Evolutionary conservation across 257 asterid genomes (phyloP).

Genomic region (Fraxinus pennsylvanica): DNA sequence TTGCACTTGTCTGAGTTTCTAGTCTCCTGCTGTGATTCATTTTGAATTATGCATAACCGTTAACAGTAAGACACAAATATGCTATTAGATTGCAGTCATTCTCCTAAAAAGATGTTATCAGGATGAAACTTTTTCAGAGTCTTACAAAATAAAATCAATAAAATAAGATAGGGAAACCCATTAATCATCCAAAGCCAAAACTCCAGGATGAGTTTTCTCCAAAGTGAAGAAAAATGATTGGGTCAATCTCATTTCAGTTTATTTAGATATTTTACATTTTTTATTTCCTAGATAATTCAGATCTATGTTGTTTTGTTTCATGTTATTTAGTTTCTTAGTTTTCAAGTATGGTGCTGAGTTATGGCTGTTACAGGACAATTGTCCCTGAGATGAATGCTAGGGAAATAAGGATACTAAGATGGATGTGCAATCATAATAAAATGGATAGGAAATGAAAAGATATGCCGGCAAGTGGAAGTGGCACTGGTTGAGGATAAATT

Average conservation of each 20-base stretch:
- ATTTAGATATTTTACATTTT: background rate
- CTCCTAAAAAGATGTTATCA: background rate
- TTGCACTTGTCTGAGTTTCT: slow-evolving; percentile 7
- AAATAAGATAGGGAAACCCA: background rate
- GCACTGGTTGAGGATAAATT: background rate
- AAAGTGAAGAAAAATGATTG: background rate
- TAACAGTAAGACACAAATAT: background rate
- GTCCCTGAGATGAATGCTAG: background rate
- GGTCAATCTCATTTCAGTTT: background rate
- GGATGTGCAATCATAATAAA: background rate
- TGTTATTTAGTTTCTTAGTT: background rate
- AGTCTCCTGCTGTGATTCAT: background rate
- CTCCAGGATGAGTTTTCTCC: background rate
- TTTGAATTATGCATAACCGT: background rate
- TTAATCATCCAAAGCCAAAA: background rate
- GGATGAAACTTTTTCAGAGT: background rate
- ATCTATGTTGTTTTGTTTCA: background rate
- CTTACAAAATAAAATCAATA: background rate
- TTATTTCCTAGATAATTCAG: background rate
- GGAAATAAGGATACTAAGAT: background rate
- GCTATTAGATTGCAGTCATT: background rate
- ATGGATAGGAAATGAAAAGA: background rate
- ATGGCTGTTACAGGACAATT: background rate
- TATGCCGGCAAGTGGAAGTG: background rate
- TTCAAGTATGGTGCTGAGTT: background rate